Evolutionary conservation across 73 alveolate species (phyloP), one percentile per base, ranked within the genome.

Genomic region (Durusdinium trenchii): DNA sequence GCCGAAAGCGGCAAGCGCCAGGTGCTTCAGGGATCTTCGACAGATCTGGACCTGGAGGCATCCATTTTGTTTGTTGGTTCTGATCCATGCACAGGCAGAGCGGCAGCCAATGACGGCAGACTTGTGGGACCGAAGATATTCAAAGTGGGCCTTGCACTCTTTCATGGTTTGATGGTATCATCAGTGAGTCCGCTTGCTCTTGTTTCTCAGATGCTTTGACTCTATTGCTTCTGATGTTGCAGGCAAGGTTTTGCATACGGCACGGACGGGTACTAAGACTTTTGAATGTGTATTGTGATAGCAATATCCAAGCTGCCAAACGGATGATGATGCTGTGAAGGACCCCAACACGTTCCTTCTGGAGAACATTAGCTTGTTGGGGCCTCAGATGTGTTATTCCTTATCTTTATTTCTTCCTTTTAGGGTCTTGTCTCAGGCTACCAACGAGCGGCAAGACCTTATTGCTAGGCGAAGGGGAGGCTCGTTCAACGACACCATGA

Each of bases 91-190:
- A 20, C 83, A 69, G 94, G 94, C 54, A 9, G 51, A 38, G 7
- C 79, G 95, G 71, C 81, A 43, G 45, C 95, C 95, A n/a, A 86
- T 86, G 95, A 54, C 71, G 23, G 82, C 71, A 23, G 95, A 45
- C n/a, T 43, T 54, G 64, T 86, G 95, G 95, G 95, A 86, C 75
- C 95, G 95, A 12, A 62, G 95, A 36, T 86, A 86, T 62, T 86
- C 95, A 5, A 86, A 86, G 95, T 14, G 6, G 20, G 91, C 91
- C 46, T 5, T 32, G 91, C 50, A 69, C 50, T 76, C 32, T 76
- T 40, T 76, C 38, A 36, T 26, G 69, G 69, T 12, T 57, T 57
- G 69, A 3, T 0, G 54, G 1, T 9, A 43, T 0, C 62, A 76
- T 7, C 3, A 3, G 12, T 60, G 73, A 60, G 69, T 16, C n/a